Evolutionary conservation across 106 monocot genomes (phyloP).

Genomic region (Dioscorea zingiberensis): DNA sequence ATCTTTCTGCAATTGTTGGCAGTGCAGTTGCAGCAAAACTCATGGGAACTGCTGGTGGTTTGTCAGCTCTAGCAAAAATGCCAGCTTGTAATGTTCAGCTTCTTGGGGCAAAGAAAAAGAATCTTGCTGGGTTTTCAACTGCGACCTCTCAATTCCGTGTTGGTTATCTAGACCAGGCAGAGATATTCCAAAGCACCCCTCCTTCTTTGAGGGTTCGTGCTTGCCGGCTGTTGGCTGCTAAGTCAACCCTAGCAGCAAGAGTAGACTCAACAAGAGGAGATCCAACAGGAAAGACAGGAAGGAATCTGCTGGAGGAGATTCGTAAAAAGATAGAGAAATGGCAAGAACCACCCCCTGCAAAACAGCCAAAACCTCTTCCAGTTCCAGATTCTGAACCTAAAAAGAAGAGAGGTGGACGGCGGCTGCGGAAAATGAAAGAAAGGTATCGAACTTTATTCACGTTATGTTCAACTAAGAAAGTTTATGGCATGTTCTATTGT

Average conservation of each 20-base stretch:
- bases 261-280: constrained; percentile 82
- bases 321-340: constrained; percentile 95
- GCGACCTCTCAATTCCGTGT: constrained; percentile 79
- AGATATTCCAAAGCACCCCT: constrained; percentile 81
- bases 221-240: constrained; percentile 72
- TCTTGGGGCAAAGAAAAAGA: constrained; percentile 87
- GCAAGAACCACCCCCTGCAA: constrained; percentile 98
- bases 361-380: constrained; percentile 94
- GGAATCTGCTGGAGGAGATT: constrained; percentile 67
- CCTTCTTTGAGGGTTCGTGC: constrained; percentile 75
- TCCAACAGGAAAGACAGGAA: constrained; percentile 80
- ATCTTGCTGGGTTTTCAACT: constrained; percentile 93
- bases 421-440: constrained; percentile 85
- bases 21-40: constrained; percentile 91
- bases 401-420: constrained; percentile 95
- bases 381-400: constrained; percentile 96
- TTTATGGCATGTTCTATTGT: not conserved
- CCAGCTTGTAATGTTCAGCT: constrained; percentile 96
- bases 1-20: constrained; percentile 91
- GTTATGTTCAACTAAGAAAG: not conserved
- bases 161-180: constrained; percentile 90
- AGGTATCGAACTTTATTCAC: constrained; percentile 31
- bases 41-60: constrained; percentile 97
- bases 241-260: constrained; percentile 88
- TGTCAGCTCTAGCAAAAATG: constrained; percentile 88